These are phyloP conservation scores for Suillus cothurnatus DNA, from an alignment of 768 basidiomycete species.

Conservation along the genomic window DNA sequence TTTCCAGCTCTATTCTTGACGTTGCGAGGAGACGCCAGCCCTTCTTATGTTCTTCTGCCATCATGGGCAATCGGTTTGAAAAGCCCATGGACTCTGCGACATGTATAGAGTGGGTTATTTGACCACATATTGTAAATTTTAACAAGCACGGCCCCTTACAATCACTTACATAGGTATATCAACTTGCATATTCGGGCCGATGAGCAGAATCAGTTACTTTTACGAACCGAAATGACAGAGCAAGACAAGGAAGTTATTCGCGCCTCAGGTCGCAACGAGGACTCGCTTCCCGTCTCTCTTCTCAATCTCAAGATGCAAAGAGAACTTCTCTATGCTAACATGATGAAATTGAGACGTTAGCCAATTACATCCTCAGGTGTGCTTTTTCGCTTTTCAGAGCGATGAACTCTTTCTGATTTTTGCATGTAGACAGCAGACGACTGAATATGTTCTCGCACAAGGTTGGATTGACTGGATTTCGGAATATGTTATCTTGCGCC, in stretches of 20 bases:
- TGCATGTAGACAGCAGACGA: neutral
- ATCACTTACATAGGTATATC: constrained; percentile 9
- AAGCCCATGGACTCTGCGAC: constrained; percentile 18
- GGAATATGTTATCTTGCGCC: neutral
- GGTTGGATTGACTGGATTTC: neutral
- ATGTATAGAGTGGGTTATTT: constrained; percentile 12
- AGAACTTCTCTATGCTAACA: constrained; percentile 13
- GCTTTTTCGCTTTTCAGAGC: neutral
- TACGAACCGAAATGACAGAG: constrained; percentile 20
- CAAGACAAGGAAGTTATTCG: constrained; percentile 18
- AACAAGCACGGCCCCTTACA: neutral
- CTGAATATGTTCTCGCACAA: neutral
- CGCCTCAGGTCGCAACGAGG: neutral
- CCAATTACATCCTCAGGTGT: neutral
- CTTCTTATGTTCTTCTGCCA: constrained; percentile 12
- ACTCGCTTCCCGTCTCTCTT: constrained; percentile 5
- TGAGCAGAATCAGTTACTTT: constrained; percentile 18
- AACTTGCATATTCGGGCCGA: constrained; percentile 20
- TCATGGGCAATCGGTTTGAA: constrained; percentile 2
- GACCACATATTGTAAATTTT: neutral
- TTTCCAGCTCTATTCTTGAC: constrained; percentile 4
- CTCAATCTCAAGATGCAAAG: constrained; percentile 19
- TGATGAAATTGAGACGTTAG: neutral
- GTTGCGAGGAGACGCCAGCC: constrained; percentile 12
- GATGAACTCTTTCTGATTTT: neutral